These are phyloP conservation scores for Setaria viridis DNA, from an alignment of 202 grass and related monocot species.

Conservation along the genomic window DNA sequence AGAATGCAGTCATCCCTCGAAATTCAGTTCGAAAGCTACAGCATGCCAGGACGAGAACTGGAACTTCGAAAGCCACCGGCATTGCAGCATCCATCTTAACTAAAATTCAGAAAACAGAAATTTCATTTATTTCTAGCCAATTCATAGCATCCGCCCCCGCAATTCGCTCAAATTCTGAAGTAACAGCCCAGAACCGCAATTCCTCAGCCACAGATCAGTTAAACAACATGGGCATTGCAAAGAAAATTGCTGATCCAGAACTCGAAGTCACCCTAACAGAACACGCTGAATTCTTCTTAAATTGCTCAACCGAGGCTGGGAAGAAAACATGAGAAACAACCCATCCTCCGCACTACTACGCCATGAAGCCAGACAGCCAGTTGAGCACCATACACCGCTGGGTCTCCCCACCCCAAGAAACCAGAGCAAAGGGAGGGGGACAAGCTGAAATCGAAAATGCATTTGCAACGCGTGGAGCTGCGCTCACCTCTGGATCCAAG, in stretches of 20 bases:
- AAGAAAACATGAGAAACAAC: neutral
- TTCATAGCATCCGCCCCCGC: neutral
- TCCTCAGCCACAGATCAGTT: neutral
- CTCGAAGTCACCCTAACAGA: neutral
- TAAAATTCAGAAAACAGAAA: conserved; percentile 34
- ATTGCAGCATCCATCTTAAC: conserved; percentile 1
- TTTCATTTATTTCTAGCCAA: conserved; percentile 1
- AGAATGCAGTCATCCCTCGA: neutral
- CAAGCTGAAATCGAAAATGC: neutral
- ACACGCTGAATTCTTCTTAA: neutral
- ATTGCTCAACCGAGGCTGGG: neutral
- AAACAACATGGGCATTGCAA: neutral
- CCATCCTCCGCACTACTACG: neutral
- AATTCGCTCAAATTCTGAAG: conserved; percentile 17
- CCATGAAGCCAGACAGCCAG: neutral
- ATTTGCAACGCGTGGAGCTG: conserved; percentile 18
- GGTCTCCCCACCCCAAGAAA: neutral
- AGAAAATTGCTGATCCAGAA: neutral
- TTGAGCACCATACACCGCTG: neutral
- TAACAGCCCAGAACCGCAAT: neutral
- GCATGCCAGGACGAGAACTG: neutral
- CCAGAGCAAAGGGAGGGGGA: too few species aligned
- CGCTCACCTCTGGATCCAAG: conserved; percentile 78
- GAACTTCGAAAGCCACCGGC: conserved; percentile 46
- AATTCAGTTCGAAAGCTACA: conserved; percentile 29